Evolutionary conservation across 768 basidiomycete genomes (phyloP).

Genomic region (Xerocomellus dryophilus): DNA sequence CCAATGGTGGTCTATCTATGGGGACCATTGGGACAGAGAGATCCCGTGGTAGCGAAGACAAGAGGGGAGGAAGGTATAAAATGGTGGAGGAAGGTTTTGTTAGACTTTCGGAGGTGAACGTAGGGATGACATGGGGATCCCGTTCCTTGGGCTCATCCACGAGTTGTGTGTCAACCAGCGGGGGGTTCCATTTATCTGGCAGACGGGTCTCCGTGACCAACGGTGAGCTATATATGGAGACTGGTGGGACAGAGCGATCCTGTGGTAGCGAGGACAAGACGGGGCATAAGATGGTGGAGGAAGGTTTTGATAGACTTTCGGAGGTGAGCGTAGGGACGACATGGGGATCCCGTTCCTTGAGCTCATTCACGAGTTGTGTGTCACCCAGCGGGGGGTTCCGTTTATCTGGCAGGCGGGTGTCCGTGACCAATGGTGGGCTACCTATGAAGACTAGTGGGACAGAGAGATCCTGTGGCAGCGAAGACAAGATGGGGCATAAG

Average conservation of each 20-base stretch:
- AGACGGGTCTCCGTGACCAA: conserved; percentile 69
- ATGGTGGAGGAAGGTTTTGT: conserved; percentile 45
- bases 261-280: conserved; percentile 74
- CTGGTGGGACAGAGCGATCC: conserved; percentile 27
- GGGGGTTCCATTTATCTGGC: conserved; percentile 47
- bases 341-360: conserved; percentile 47
- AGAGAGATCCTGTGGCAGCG: conserved; percentile 33
- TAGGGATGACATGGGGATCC: conserved; percentile 57
- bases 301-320: conserved; percentile 33
- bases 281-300: conserved; percentile 69
- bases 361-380: neutral
- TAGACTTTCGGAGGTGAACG: conserved; percentile 41
- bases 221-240: conserved; percentile 34
- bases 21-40: conserved; percentile 29
- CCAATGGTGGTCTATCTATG: conserved; percentile 41
- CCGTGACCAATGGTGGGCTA: conserved; percentile 38
- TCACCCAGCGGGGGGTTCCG: neutral
- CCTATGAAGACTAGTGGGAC: conserved; percentile 22
- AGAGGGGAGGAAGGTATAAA: conserved; percentile 80
- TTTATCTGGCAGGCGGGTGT: too few species aligned
- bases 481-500: conserved; percentile 81
- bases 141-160: conserved; percentile 16
- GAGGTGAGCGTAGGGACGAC: conserved; percentile 49
- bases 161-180: neutral
- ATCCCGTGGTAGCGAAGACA: conserved; percentile 66